These are phyloP conservation scores for Trichosporon inkin DNA, from an alignment of 1,284 basidiomycete genomes.

Conservation along the genomic window DNA sequence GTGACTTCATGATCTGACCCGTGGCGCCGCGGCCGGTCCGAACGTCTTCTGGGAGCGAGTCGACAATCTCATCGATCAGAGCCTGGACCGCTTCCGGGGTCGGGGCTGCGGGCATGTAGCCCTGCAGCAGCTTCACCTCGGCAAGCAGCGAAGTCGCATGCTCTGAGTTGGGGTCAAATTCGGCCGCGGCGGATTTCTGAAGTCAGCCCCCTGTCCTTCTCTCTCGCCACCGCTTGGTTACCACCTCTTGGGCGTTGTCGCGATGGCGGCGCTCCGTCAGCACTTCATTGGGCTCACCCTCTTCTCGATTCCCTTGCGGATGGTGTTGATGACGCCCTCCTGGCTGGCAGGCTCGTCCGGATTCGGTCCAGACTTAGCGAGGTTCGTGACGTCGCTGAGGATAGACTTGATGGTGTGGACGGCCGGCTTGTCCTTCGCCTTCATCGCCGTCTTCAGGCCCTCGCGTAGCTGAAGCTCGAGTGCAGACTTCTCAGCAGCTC, in stretches of 20 bases:
- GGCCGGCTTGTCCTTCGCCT: conserved; percentile 39
- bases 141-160: conserved; percentile 3
- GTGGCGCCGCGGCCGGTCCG: conserved; percentile 31
- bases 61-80: conserved; percentile 35
- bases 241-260: too few species aligned
- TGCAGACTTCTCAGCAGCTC: conserved; percentile 19
- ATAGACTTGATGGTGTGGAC: conserved; percentile 40
- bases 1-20: conserved; percentile 37
- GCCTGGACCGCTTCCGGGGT: conserved; percentile 32
- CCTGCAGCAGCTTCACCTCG: conserved; percentile 36
- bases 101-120: conserved; percentile 39
- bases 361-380: conserved; percentile 35
- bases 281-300: conserved; percentile 27
- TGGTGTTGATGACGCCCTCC: conserved; percentile 33
- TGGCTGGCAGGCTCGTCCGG: conserved; percentile 38
- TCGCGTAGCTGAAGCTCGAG: conserved; percentile 37
- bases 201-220: neutral
- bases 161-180: conserved; percentile 3
- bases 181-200: neutral
- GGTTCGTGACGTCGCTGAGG: conserved; percentile 44
- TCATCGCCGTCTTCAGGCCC: conserved; percentile 49
- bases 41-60: conserved; percentile 24
- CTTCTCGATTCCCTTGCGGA: conserved; percentile 43
- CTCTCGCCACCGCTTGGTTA: too few species aligned
- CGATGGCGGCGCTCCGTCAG: too few species aligned